Evolutionary conservation across 768 basidiomycete genomes (phyloP), one percentile per base, ranked within the genome.

Genomic region (Pisolithus orientalis): DNA sequence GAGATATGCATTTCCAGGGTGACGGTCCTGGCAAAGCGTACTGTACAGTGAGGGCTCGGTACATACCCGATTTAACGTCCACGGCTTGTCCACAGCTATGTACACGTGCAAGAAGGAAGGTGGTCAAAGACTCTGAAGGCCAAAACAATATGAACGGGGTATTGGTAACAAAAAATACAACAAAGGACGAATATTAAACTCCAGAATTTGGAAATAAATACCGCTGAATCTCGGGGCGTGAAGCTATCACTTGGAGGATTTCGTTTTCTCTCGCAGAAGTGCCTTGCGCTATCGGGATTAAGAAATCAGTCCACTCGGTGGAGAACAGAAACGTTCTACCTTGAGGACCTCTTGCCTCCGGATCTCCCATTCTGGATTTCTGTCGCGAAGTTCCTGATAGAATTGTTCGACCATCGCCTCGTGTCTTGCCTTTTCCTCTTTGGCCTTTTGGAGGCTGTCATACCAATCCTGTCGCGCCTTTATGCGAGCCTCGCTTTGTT

Each of bases 291-390:
- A 24, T 40, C 63, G 46, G 51, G 28, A 34, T 10, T 28, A 16
- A 16, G 8, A 44, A 54, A 29, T 53, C 44, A 56, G 38, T 61
- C 21, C 39, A 46, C 16, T 37, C 47, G 14, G 46, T 38, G n/a
- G 16, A 50, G 46, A 17, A 49, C 50, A 21, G n/a, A 4, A 16
- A 39, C n/a, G 27, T 59, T 71, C 53, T 55, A 83, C 84, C 71
- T 75, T 70, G 55, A 78, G 69, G 4, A 74, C 74, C 50, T 75
- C 76, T 59, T 73, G 72, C 62, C 74, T 73, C 49, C 85, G 75
- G 21, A 71, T 72, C 54, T 79, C 76, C 78, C 84, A 83, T 53
- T 84, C 84, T 37, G 85, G 84, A 58, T 78, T 81, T 50, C 71
- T 64, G 39, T 75, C 70, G 51, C 78, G 71, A 52, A 86, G 71